These are phyloP conservation scores for Forsythia suspensa DNA, from an alignment of 257 asterid species.

Conservation along the genomic window DNA sequence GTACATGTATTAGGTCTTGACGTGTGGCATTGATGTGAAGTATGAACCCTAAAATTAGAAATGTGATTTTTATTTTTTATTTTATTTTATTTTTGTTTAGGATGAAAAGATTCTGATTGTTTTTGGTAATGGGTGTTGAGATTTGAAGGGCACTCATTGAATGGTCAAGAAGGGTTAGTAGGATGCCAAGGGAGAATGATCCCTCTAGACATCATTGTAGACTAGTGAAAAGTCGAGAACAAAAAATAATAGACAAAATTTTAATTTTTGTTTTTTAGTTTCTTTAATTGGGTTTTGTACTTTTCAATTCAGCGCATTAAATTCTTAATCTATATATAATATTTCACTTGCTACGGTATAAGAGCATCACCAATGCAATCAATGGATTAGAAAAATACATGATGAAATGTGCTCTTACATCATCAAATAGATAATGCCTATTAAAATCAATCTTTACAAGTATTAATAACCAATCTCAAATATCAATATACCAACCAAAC, in stretches of 20 bases:
- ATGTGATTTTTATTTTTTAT: not conserved
- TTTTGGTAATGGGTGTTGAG: not conserved
- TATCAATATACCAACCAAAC: too few species aligned
- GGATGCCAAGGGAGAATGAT: slow-evolving; percentile 27
- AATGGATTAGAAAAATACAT: too few species aligned
- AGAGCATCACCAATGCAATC: not conserved
- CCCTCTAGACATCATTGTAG: slow-evolving; percentile 2
- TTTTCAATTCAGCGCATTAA: too few species aligned
- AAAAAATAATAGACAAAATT: too few species aligned
- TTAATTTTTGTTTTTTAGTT: too few species aligned
- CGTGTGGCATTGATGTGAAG: slow-evolving; percentile 9
- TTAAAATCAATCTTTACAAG: too few species aligned
- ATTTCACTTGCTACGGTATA: slow-evolving; percentile 47
- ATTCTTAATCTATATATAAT: too few species aligned
- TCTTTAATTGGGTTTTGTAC: too few species aligned
- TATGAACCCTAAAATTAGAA: not conserved
- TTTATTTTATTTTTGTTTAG: not conserved
- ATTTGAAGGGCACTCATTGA: slow-evolving; percentile 24
- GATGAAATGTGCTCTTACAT: too few species aligned
- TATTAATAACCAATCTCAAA: too few species aligned
- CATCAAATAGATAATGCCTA: too few species aligned
- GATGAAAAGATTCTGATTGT: slow-evolving; percentile 13
- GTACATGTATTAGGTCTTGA: slow-evolving; percentile 10
- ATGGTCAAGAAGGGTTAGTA: not conserved
- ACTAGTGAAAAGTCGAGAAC: not conserved